phyloP scores from a whole-genome alignment of 129 eudicot genomes.

The Ambrosia trifida region DNA sequence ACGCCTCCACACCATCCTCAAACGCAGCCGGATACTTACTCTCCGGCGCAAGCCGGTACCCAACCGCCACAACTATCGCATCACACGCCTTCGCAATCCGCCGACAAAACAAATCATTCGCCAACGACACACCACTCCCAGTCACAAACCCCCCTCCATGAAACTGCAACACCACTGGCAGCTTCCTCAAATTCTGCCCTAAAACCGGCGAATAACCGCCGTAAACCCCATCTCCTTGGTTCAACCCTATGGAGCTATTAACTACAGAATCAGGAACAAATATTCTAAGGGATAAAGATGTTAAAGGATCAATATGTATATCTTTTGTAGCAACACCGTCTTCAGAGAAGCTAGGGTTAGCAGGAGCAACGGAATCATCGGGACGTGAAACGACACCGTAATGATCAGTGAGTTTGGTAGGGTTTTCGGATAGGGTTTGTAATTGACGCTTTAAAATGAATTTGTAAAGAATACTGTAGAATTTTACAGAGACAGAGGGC shows the following conservation, averaged over 20 bases:
- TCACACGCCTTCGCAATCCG: constrained; percentile 69
- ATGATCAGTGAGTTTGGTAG: constrained; percentile 12
- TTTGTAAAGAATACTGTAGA: constrained; percentile 73
- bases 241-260: constrained; percentile 27
- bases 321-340: constrained; percentile 89
- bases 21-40: constrained; percentile 80
- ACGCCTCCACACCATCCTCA: constrained; percentile 74
- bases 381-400: constrained; percentile 65
- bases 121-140: constrained; percentile 68
- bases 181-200: constrained; percentile 40
- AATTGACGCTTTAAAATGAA: constrained; percentile 63
- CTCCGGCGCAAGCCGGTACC: constrained; percentile 90
- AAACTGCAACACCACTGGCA: constrained; percentile 86
- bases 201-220: constrained; percentile 63
- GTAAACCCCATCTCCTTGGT: constrained; percentile 47
- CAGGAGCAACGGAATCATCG: constrained; percentile 58
- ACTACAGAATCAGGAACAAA: constrained; percentile 64
- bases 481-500: constrained; percentile 64
- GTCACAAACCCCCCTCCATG: constrained; percentile 93
- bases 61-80: constrained; percentile 85
- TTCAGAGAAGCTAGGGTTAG: constrained; percentile 66
- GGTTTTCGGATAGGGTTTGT: constrained; percentile 42
- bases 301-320: constrained; percentile 67
- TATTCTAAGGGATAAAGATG: constrained; percentile 63
- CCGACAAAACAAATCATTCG: constrained; percentile 77